A percentile compares a stretch with the other conserved stretches of the same genome.
Conservation (phyloP, 2,329 filamentous ascomycete species). For the Biscogniauxia sp. region DNA sequence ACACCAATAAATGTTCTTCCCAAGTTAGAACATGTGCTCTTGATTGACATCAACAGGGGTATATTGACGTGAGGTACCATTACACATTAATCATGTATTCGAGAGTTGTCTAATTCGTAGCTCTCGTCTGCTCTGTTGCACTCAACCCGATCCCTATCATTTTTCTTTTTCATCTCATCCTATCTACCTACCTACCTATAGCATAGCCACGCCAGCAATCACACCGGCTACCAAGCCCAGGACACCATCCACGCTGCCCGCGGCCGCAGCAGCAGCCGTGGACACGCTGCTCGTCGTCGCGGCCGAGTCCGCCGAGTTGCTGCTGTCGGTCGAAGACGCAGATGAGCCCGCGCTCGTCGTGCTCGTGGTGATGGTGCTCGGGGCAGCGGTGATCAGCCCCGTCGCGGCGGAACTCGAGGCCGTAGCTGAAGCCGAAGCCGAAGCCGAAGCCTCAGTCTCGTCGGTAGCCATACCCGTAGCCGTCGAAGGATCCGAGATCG, state of each 20-base stretch:
- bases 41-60: too few relatives aligned
- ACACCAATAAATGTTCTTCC: too few relatives aligned
- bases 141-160: too few relatives aligned
- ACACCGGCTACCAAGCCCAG: conserved; percentile 22
- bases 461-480: background rate
- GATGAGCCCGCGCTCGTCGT: conserved; percentile 2
- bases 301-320: conserved; percentile 7
- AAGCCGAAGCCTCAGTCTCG: background rate
- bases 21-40: too few relatives aligned
- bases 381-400: conserved; percentile 4
- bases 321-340: background rate
- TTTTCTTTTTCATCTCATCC: background rate
- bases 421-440: conserved; percentile 4
- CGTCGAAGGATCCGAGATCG: background rate
- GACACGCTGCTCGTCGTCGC: conserved; percentile 13
- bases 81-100: too few relatives aligned
- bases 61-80: too few relatives aligned
- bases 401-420: conserved; percentile 1
- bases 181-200: conserved; percentile 12
- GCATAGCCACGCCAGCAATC: conserved; percentile 19
- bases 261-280: conserved; percentile 17
- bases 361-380: conserved; percentile 1
- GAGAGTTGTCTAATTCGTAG: too few relatives aligned
- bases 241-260: conserved; percentile 11
- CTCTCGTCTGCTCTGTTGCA: too few relatives aligned